phyloP scores from a whole-genome alignment of 1,284 basidiomycete species.

The Phellopilus nigrolimitatus region DNA sequence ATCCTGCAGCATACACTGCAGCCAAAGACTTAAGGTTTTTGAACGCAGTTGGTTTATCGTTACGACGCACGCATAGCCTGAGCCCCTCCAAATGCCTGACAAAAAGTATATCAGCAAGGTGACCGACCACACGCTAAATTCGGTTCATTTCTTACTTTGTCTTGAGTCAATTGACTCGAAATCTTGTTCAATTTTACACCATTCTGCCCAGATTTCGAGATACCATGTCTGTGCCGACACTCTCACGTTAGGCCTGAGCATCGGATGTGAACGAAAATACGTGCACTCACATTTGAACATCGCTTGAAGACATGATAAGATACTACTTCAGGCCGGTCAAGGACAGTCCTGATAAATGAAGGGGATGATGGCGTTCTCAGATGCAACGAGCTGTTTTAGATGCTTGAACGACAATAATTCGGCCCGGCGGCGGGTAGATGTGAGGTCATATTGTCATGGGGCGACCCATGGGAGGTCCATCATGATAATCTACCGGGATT shows the following conservation, averaged over 20 bases:
- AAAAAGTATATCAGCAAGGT: background rate
- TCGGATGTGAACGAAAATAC: background rate
- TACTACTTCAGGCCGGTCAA: no score
- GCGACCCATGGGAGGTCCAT: background rate
- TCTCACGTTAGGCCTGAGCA: background rate
- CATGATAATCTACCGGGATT: no score
- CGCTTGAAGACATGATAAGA: slow-evolving; percentile 20
- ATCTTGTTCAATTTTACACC: slow-evolving; percentile 59
- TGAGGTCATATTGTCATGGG: slow-evolving; percentile 4
- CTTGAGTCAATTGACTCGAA: slow-evolving; percentile 63
- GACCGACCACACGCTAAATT: background rate
- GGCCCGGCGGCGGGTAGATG: background rate
- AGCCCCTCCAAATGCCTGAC: slow-evolving; percentile 64
- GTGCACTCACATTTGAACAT: slow-evolving; percentile 21
- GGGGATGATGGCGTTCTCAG: background rate
- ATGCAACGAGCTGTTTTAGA: no score
- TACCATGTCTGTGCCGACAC: slow-evolving; percentile 19
- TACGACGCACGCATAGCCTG: slow-evolving; percentile 72
- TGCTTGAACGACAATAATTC: background rate
- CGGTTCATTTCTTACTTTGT: slow-evolving; percentile 44
- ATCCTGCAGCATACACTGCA: slow-evolving; percentile 70
- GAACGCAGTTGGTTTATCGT: slow-evolving; percentile 6
- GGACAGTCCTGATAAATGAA: background rate
- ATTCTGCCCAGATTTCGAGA: slow-evolving; percentile 19
- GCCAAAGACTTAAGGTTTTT: background rate